Evolutionary conservation across 1,284 basidiomycete genomes (phyloP), one percentile per base, ranked within the genome.

Genomic region (Cystobasidium slooffiae): DNA sequence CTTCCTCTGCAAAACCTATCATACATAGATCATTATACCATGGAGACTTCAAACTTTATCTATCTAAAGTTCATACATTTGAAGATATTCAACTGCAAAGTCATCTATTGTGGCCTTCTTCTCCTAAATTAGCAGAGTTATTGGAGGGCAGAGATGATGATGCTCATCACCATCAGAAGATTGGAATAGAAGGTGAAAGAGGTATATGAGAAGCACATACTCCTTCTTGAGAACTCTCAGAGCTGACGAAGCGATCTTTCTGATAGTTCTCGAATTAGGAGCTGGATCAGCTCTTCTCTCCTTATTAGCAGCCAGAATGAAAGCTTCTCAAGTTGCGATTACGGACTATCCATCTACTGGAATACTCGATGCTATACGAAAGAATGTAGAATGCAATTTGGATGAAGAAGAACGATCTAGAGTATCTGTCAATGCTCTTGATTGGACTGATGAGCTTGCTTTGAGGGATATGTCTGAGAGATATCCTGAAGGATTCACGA

Each of bases 51-150:
- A 59, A 66, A 22, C 52, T 73, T 9, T 73, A 65, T 24, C 53
- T 73, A 4, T 62, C 70, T 24, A 1, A 31, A 18, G 53, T 49
- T 16, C 24, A 56, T 16, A 58, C 16, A 16, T 49, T 43, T 37
- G 52, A 58, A 12, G 70, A 73, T 41, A 73, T 59, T 20, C 39
- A 56, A 52, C 53, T 73, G n/a, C 70, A 73, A 44, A 73, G 70
- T 59, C 70, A 73, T 66, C 52, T 73, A 16, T 44, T 73, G 20
- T 73, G 70, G 70, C 70, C 70, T 58, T 49, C 70, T 12, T 43
- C 37, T 24, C 59, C 62, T 31, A 44, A 44, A 31, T 12, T 73
- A 44, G 63, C 62, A 6, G 24, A 65, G n/a, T 44, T 73, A 63
- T 56, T 73, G 44, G 70, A 73, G 39, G 53, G 49, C 5, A 63